Evolutionary conservation across 2,329 filamentous ascomycete species (phyloP), one percentile per base, ranked within the genome.

Genomic region (Fusarium heterosporum): DNA sequence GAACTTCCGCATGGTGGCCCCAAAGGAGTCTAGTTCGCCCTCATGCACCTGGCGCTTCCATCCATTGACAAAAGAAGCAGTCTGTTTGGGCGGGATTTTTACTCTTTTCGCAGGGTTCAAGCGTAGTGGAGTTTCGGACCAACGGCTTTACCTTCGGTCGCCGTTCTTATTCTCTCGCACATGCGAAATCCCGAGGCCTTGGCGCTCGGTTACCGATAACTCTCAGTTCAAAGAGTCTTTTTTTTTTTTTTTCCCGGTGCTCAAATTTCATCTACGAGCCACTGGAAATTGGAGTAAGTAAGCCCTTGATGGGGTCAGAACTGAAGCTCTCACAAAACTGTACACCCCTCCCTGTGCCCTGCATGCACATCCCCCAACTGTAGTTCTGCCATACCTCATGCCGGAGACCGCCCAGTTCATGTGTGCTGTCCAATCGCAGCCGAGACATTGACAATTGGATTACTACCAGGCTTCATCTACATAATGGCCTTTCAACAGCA

Each of bases 101-200:
- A 45, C 52, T 66, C 36, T 34, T 30, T 56, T 39, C 53, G 13
- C 55, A 54, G 52, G 59, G 45, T 50, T 49, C 55, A 49, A 43
- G 34, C 45, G 41, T 30, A 40, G 55, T 40, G 49, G 41, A 53
- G 49, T 63, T 64, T 73, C 72, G 72, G 72, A 58, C 67, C 62
- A 73, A 53, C 72, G 72, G 72, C 68, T 72, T 73, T 73, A 57
- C 53, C 58, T 68, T 73, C 72, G 72, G 72, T 73, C 70, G 70
- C 72, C 72, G 68, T 28, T 25, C 12, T 32, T 42, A 61, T 42
- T 32, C 57, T 47, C 64, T 73, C 71, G 68, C 66, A 68, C 41
- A 56, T 71, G 62, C 72, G 72, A 70, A 57, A 26, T 49, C 57
- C 63, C 69, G 68, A 71, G 64, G 49, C 25, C 52, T 59, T 48